phyloP scores from a whole-genome alignment of 805 yeast species.

The Wickerhamiella slavikovae region DNA sequence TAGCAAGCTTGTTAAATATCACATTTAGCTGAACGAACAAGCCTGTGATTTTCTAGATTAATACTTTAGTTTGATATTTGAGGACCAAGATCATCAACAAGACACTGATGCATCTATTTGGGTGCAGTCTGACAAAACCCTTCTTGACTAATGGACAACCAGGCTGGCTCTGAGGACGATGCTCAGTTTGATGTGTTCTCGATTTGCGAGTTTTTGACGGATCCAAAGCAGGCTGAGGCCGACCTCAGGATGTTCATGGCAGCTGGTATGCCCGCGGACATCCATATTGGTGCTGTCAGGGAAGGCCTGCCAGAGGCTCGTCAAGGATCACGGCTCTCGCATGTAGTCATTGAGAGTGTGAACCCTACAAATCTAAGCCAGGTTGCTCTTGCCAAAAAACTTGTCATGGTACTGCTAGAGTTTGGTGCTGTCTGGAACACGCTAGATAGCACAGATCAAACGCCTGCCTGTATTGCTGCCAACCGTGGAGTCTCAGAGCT shows the following conservation, averaged over 20 bases:
- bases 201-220: slow-evolving; percentile 10
- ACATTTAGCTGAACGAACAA: too few relatives aligned
- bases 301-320: slow-evolving; percentile 4
- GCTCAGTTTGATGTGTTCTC: slow-evolving; percentile 11
- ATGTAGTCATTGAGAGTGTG: too few relatives aligned
- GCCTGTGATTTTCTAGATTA: too few relatives aligned
- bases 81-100: too few relatives aligned
- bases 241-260: slow-evolving; percentile 8
- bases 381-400: slow-evolving; percentile 10
- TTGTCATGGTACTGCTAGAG: slow-evolving; percentile 51
- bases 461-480: slow-evolving; percentile 68
- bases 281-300: slow-evolving; percentile 10
- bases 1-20: too few relatives aligned
- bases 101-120: too few relatives aligned
- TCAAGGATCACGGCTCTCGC: too few relatives aligned
- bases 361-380: slow-evolving; percentile 1
- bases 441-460: slow-evolving; percentile 45
- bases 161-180: too few relatives aligned
- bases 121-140: too few relatives aligned
- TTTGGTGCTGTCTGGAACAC: slow-evolving; percentile 90
- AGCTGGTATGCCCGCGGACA: slow-evolving; percentile 14
- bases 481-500: slow-evolving; percentile 28
- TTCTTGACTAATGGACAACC: too few relatives aligned
- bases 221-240: slow-evolving; percentile 7
- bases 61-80: too few relatives aligned